Conservation (phyloP, 768 basidiomycete genomes). For the Strobilomyces dryophilus region DNA sequence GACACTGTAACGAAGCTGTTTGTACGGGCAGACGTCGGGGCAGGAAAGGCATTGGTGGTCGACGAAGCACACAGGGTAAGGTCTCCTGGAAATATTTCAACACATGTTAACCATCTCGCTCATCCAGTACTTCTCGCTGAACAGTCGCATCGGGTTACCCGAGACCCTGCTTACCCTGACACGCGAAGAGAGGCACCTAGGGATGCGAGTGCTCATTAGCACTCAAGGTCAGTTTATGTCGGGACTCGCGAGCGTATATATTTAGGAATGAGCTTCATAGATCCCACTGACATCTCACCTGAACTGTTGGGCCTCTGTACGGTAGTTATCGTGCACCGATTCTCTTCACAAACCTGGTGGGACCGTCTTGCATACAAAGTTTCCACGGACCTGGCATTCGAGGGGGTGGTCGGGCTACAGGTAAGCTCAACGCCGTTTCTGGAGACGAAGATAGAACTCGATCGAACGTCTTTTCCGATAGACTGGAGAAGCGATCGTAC, state of each 20-base stretch:
- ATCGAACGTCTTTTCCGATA: constrained; percentile 20
- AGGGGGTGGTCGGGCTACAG: constrained; percentile 56
- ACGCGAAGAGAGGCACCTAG: too few species aligned
- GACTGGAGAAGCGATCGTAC: constrained; percentile 65
- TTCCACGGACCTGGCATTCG: constrained; percentile 58
- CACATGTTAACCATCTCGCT: background rate
- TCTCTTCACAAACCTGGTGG: constrained; percentile 72
- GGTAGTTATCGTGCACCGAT: constrained; percentile 58
- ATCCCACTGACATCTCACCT: constrained; percentile 62
- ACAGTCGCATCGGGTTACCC: too few species aligned
- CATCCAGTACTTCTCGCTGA: constrained; percentile 38
- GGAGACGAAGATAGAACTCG: background rate
- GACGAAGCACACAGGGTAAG: constrained; percentile 69
- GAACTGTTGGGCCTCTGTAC: constrained; percentile 57
- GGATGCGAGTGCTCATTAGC: constrained; percentile 62
- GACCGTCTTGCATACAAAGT: constrained; percentile 59
- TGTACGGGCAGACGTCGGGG: constrained; percentile 49
- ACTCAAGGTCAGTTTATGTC: constrained; percentile 51
- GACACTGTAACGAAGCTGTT: constrained; percentile 62
- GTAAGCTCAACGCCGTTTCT: constrained; percentile 29
- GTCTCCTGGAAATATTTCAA: background rate
- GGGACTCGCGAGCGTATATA: background rate
- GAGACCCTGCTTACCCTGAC: too few species aligned
- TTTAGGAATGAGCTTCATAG: constrained; percentile 30
- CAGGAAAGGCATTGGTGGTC: constrained; percentile 62